These are phyloP conservation scores for Alternaria sp. DNA, from an alignment of 2,329 filamentous ascomycete genomes.

Conservation along the genomic window DNA sequence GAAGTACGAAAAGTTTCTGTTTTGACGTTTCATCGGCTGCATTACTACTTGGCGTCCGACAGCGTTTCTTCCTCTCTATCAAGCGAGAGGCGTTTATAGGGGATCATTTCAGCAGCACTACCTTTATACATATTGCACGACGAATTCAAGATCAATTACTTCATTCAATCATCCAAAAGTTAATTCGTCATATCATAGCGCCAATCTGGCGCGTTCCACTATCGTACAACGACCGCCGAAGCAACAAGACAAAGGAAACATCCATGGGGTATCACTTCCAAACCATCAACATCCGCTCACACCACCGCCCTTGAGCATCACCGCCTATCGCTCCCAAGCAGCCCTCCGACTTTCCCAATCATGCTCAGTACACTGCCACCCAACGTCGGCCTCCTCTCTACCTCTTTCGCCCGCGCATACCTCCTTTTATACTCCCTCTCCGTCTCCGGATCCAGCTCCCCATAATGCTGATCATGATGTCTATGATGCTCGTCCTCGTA, in stretches of 20 bases:
- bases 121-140: neutral
- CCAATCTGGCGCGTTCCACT: neutral
- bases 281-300: neutral
- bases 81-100: neutral
- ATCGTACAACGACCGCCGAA: neutral
- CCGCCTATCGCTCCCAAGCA: conserved; percentile 13
- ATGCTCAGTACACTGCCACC: conserved; percentile 32
- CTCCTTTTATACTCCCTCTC: conserved; percentile 19
- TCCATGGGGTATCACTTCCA: neutral
- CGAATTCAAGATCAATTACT: neutral
- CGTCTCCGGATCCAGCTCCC: conserved; percentile 19
- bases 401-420: conserved; percentile 22
- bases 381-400: conserved; percentile 36
- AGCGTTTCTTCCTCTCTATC: neutral
- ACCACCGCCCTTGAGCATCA: neutral
- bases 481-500: neutral
- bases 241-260: neutral
- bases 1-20: conserved; percentile 28
- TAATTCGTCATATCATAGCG: neutral
- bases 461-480: conserved; percentile 4
- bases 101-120: neutral
- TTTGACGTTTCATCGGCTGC: neutral
- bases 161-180: neutral
- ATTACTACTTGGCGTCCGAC: neutral
- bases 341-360: conserved; percentile 18